Base-by-base conservation (phyloP, 495 filamentous ascomycete species). In the Aspergillus ellipticus region DNA sequence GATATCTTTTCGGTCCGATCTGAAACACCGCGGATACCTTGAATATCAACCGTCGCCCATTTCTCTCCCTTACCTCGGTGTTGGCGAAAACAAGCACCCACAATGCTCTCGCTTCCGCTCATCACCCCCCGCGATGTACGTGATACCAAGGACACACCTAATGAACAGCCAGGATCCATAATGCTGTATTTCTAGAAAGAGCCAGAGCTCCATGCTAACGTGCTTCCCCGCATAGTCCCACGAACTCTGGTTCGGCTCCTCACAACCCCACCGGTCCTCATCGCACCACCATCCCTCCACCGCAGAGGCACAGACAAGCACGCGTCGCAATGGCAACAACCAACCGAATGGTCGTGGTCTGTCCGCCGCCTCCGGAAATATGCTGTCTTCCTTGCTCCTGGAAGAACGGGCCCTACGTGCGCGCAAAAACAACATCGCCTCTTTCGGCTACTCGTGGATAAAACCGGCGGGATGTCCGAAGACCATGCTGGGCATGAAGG, bases 391-490 rank as follows among this genome's bases (percentile, higher is more conserved):
- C 16, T 77, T 92, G 16, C 77, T 77, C 5, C 67, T 80, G 49
- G 89, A 93, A 66, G 90, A 95, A 67, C 75, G 79, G 53, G 78
- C 82, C 53, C 70, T 90, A 9, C 81, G 82, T 56, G 75, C 81
- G 11, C 85, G 90, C 42, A 88, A 88, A 64, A 74, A 80, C 20
- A 86, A 88, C 61, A 86, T 92, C 37, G 79, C 83, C 17, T 85
- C 84, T 55, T 90, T 90, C 61, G 90, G 90, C 49, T 81, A 76
- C 60, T 82, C 81, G 24, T 95, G 90, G 90, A 84, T 95, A 59
- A 83, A 82, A 49, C 90, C 90, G 9, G 87, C 87, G 0, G 89
- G 89, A 8, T 79, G 90, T 37, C 55, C 78, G 19, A 93, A 92
- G 74, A 91, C 89, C 9, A 78, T 90, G 60, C 81, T 88, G 57